Evolutionary conservation across 257 asterid genomes (phyloP).

Genomic region (Solanum acaule): DNA sequence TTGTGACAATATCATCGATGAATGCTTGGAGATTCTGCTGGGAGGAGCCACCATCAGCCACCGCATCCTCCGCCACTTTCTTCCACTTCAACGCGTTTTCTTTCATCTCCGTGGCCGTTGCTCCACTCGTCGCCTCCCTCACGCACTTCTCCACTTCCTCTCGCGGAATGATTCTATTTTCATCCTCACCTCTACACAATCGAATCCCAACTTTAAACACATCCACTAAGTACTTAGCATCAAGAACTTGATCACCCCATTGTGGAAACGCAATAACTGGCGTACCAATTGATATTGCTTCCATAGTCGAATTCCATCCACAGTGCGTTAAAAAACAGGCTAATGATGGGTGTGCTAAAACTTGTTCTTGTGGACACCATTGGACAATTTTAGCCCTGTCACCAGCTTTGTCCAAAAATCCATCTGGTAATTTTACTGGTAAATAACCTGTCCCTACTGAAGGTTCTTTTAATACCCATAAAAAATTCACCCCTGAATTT

Average conservation of each 20-base stretch:
- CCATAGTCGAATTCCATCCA: constrained; percentile 86
- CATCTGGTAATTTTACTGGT: constrained; percentile 39
- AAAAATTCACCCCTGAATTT: constrained; percentile 32
- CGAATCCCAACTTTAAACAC: constrained; percentile 54
- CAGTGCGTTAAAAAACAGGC: constrained; percentile 80
- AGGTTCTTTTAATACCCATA: constrained; percentile 66
- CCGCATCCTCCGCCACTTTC: constrained; percentile 61
- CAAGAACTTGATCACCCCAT: constrained; percentile 87
- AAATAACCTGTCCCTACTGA: not conserved
- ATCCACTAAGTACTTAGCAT: constrained; percentile 74
- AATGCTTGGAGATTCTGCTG: constrained; percentile 32
- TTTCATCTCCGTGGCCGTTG: constrained; percentile 42
- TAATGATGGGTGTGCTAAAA: constrained; percentile 54
- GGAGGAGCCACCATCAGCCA: constrained; percentile 64
- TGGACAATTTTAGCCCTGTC: constrained; percentile 47
- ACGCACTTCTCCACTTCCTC: constrained; percentile 54
- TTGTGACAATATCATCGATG: constrained; percentile 19
- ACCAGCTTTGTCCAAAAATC: constrained; percentile 40
- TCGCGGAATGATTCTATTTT: constrained; percentile 32
- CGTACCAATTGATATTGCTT: constrained; percentile 63
- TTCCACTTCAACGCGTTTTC: constrained; percentile 55
- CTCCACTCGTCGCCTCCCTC: constrained; percentile 30
- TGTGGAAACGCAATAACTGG: constrained; percentile 74
- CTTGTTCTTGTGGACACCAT: constrained; percentile 79
- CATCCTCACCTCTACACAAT: constrained; percentile 61